Conservation (phyloP, 208 protist genomes). For the Acanthamoeba castellanii region DNA sequence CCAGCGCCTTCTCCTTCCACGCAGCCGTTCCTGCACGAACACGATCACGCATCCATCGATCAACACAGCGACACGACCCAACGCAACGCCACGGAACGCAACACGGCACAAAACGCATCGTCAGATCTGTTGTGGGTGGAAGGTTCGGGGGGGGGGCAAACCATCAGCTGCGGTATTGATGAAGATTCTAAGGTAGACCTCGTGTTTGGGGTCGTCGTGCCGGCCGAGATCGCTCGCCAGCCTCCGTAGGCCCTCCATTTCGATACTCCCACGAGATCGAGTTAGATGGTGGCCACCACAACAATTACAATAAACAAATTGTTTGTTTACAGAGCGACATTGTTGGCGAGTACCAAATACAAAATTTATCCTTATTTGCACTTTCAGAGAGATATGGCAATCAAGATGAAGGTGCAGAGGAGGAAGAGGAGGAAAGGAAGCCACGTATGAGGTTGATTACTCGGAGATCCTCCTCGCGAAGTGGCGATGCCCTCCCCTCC, state of each 20-base stretch:
- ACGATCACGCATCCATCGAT: not conserved
- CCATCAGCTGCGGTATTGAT: conserved; percentile 7
- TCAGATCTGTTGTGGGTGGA: not conserved
- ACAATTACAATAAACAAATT: too few species aligned
- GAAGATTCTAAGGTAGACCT: not conserved
- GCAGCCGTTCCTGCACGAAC: not conserved
- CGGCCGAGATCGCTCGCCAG: not conserved
- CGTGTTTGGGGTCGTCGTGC: not conserved
- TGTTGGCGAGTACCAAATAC: not conserved
- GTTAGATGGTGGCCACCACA: not conserved
- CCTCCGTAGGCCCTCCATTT: not conserved
- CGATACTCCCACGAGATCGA: not conserved
- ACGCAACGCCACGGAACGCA: not conserved
- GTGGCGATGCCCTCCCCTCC: not conserved
- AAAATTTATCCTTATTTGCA: not conserved
- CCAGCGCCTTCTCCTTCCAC: conserved; percentile 16
- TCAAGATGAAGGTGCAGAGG: not conserved
- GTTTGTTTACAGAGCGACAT: too few species aligned
- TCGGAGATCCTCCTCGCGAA: not conserved
- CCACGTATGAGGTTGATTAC: not conserved
- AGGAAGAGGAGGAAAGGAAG: not conserved
- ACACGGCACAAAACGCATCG: not conserved
- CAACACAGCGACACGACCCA: not conserved
- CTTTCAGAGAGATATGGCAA: too few species aligned
- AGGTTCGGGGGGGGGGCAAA: not conserved